phyloP scores from a whole-genome alignment of 2,329 filamentous ascomycete species.

The Metarhizium album region DNA sequence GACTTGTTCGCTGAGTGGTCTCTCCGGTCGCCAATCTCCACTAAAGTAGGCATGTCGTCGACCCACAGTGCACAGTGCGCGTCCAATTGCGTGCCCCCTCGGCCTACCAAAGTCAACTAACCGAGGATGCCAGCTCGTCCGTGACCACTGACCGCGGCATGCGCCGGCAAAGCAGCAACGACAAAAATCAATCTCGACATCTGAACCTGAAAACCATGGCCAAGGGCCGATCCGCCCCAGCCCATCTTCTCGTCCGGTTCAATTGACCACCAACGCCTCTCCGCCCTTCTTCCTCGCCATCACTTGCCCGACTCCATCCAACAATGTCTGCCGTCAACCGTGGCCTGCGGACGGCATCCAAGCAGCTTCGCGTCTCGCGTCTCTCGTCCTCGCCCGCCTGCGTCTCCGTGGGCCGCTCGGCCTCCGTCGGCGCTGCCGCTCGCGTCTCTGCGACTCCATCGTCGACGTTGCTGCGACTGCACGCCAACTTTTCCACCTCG shows the following conservation, averaged over 20 bases:
- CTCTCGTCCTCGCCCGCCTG: slow-evolving; percentile 9
- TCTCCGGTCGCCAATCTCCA: too few relatives aligned
- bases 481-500: slow-evolving; percentile 38
- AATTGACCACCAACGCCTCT: neutral
- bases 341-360: slow-evolving; percentile 43
- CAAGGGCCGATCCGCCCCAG: slow-evolving; percentile 3
- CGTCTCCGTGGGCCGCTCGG: slow-evolving; percentile 11
- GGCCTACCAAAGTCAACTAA: too few relatives aligned
- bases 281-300: neutral
- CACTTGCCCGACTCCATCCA: too few relatives aligned
- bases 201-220: neutral
- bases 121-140: slow-evolving; percentile 4
- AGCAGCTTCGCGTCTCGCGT: slow-evolving; percentile 38
- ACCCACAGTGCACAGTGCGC: too few relatives aligned
- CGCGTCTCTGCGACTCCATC: slow-evolving; percentile 19
- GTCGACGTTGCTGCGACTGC: slow-evolving; percentile 19
- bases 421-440: slow-evolving; percentile 16
- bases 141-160: too few relatives aligned
- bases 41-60: too few relatives aligned
- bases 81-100: neutral
- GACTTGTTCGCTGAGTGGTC: too few relatives aligned
- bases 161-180: slow-evolving; percentile 6
- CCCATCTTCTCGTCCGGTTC: neutral
- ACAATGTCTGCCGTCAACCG: slow-evolving; percentile 45
- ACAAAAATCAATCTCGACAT: too few relatives aligned